phyloP scores from a whole-genome alignment of 176 grass and related monocot species.

The Zea mays region Zm-B73-REFERENCE-NAM-5.0 NC_050100.1:107961001-107961500 shows the following conservation, averaged over 20 bases:
- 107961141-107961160: conserved; percentile 66
- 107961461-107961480: conserved; percentile 14
- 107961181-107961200: not conserved
- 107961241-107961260: not conserved
- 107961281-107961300: not conserved
- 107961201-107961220: conserved; percentile 13
- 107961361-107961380: not conserved
- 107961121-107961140: conserved; percentile 96
- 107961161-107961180: conserved; percentile 28
- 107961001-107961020: conserved; percentile 40
- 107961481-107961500: conserved; percentile 2
- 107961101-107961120: conserved; percentile 99
- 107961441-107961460: conserved; percentile 25
- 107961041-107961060: not conserved
- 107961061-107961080: conserved; percentile 22
- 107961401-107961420: not conserved
- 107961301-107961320: not conserved
- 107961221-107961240: not conserved
- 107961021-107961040: not conserved
- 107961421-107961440: not conserved
- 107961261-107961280: not conserved
- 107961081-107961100: conserved; percentile 96
- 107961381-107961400: not conserved
- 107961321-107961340: not conserved
- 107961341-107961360: not conserved